These are phyloP conservation scores for Leucocoprinus sp. DNA, from an alignment of 768 basidiomycete species.

Conservation along the genomic window DNA sequence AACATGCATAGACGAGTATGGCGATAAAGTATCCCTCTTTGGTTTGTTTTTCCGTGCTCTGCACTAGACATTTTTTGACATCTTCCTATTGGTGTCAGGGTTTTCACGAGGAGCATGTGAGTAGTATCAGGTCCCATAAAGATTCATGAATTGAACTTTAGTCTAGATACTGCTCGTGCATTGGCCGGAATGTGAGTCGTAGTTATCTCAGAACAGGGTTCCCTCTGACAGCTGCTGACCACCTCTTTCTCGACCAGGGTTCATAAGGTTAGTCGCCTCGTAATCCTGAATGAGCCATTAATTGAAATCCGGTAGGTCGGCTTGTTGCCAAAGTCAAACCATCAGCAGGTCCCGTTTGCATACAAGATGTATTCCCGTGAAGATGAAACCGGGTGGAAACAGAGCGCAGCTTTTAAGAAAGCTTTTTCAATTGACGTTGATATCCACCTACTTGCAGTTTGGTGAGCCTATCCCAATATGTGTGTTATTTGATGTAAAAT, in stretches of 20 bases:
- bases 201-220: neutral
- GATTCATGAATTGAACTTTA: neutral
- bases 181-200: constrained; percentile 59
- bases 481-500: neutral
- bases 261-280: constrained; percentile 39
- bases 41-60: constrained; percentile 24
- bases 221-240: neutral
- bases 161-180: constrained; percentile 44
- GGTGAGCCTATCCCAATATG: constrained; percentile 36
- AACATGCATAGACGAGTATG: constrained; percentile 43
- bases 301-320: constrained; percentile 42
- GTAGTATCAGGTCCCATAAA: constrained; percentile 13
- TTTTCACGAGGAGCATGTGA: constrained; percentile 74
- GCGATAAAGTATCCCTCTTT: constrained; percentile 73
- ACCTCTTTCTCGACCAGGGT: constrained; percentile 35
- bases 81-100: constrained; percentile 19
- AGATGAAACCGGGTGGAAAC: constrained; percentile 50
- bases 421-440: constrained; percentile 70
- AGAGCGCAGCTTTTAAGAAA: constrained; percentile 63
- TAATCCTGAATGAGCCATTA: neutral
- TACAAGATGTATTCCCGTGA: constrained; percentile 64
- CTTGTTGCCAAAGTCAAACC: constrained; percentile 58
- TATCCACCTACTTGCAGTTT: constrained; percentile 68
- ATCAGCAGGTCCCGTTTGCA: constrained; percentile 74
- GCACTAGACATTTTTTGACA: neutral